Conservation (phyloP, 495 filamentous ascomycete genomes). For the Tuber calosporum region DNA sequence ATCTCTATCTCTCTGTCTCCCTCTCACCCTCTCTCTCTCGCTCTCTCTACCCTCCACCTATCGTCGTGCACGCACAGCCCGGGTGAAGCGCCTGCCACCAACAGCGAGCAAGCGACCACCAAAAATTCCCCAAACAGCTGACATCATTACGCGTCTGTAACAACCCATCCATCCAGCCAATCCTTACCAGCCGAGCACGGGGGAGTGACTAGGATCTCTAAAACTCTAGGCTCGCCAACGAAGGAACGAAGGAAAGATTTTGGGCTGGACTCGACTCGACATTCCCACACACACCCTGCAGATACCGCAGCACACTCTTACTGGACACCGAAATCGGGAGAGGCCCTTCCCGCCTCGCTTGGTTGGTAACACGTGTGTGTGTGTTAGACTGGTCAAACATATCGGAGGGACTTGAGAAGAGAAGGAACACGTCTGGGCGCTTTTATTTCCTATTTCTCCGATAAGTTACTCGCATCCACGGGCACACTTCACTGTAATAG, state of each 20-base stretch:
- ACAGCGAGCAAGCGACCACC: neutral
- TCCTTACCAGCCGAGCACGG: neutral
- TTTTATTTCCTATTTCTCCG: neutral
- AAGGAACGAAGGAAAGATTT: neutral
- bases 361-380: conserved; percentile 3
- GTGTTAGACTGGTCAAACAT: neutral
- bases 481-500: neutral
- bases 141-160: conserved; percentile 1
- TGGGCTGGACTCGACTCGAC: neutral
- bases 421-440: neutral
- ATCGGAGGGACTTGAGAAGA: neutral
- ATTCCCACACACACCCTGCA: neutral
- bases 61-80: neutral
- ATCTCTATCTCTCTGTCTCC: neutral
- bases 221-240: neutral
- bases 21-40: neutral
- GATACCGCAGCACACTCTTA: neutral
- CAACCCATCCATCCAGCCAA: neutral
- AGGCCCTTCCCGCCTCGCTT: neutral
- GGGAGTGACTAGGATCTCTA: neutral
- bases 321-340: neutral
- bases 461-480: neutral
- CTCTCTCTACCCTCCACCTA: neutral
- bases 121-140: neutral
- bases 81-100: neutral